phyloP scores from a whole-genome alignment of 192 early-diverging fungal genomes.

The Piromyces sp. region DNA sequence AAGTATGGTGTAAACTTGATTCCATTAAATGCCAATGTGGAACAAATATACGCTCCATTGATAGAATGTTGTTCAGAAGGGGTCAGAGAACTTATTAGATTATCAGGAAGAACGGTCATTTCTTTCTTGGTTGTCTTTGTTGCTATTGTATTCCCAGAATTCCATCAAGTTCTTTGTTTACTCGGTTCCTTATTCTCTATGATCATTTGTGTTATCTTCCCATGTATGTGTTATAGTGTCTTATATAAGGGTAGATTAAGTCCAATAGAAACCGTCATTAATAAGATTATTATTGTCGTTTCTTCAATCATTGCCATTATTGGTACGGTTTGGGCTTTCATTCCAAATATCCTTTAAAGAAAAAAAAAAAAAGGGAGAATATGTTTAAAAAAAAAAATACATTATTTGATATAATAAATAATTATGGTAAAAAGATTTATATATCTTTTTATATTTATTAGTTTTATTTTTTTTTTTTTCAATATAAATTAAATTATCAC shows the following conservation, averaged over 20 bases:
- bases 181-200: constrained; percentile 33
- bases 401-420: too few species aligned
- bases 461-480: too few species aligned
- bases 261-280: background rate
- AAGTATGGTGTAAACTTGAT: constrained; percentile 50
- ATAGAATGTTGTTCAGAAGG: constrained; percentile 6
- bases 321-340: background rate
- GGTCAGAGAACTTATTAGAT: background rate
- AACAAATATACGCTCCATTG: constrained; percentile 7
- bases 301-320: background rate
- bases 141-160: constrained; percentile 39
- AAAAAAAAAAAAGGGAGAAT: too few species aligned
- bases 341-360: background rate
- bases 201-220: constrained; percentile 29
- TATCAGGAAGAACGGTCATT: constrained; percentile 12
- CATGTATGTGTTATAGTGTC: constrained; percentile 15
- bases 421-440: too few species aligned
- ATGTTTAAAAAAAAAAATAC: too few species aligned
- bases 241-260: background rate
- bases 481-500: too few species aligned
- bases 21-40: constrained; percentile 20
- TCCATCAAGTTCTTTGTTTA: constrained; percentile 47
- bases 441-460: too few species aligned
- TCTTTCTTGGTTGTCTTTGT: constrained; percentile 19
- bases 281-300: background rate